Evolutionary conservation across 352 stramenopile genomes (phyloP).

Genomic region (Aphanomyces cochlioides): DNA sequence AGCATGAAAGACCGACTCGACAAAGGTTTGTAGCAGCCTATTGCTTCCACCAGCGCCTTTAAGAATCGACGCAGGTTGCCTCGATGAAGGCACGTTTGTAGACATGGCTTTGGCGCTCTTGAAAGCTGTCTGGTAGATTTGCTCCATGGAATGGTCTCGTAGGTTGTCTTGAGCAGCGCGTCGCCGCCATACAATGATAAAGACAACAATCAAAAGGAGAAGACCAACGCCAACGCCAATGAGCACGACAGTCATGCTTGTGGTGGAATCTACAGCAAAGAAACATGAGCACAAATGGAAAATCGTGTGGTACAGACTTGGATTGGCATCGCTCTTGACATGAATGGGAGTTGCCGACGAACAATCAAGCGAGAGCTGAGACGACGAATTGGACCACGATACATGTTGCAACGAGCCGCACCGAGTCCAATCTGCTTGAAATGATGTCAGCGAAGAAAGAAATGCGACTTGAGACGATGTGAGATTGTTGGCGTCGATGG

Average conservation of each 20-base stretch:
- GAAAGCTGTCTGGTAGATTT: constrained; percentile 14
- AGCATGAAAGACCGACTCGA: background rate
- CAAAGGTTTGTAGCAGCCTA: background rate
- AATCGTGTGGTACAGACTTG: too few relatives aligned
- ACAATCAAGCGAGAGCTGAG: too few relatives aligned
- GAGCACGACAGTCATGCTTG: constrained; percentile 3
- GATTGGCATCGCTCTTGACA: too few relatives aligned
- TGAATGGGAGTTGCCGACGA: too few relatives aligned
- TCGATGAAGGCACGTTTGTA: background rate
- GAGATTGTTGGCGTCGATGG: background rate
- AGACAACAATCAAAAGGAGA: constrained; percentile 1
- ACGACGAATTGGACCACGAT: too few relatives aligned
- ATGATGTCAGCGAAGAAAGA: constrained; percentile 4
- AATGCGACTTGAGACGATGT: background rate
- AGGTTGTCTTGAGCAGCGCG: background rate
- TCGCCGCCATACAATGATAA: constrained; percentile 5
- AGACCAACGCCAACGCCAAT: constrained; percentile 6
- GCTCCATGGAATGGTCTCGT: background rate
- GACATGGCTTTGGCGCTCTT: background rate
- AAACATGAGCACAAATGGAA: background rate
- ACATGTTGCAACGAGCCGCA: background rate
- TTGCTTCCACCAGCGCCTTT: background rate
- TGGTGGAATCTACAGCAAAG: background rate
- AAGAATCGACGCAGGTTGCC: background rate
- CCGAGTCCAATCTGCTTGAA: background rate